A percentile compares a stretch with the other conserved stretches of the same genome.
These are phyloP conservation scores for Candida yuanshanica DNA, from an alignment of 805 yeast species.

Conservation along the genomic window DNA sequence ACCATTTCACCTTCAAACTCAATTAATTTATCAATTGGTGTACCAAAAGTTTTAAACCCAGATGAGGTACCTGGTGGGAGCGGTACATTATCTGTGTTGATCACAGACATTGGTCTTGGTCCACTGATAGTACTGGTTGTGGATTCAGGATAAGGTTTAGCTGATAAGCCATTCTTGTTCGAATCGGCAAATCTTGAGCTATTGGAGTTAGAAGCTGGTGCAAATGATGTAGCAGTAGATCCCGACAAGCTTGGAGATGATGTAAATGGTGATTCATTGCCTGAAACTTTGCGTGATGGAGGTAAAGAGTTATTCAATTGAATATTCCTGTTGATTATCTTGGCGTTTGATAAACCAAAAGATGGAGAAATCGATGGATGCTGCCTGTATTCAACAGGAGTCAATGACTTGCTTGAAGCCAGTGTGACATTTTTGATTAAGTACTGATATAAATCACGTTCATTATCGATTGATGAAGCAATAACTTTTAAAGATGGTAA, in stretches of 20 bases:
- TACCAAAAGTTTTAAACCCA: constrained; percentile 63
- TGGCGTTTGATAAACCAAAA: constrained; percentile 17
- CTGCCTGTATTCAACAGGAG: constrained; percentile 65
- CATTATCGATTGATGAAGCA: constrained; percentile 77
- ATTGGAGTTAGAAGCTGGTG: constrained; percentile 8
- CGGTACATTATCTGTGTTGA: constrained; percentile 23
- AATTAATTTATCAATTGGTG: constrained; percentile 70
- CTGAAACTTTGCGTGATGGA: constrained; percentile 24
- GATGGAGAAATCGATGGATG: constrained; percentile 54
- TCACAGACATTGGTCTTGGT: constrained; percentile 27
- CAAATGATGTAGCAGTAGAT: constrained; percentile 1
- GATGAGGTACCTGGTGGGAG: constrained; percentile 24
- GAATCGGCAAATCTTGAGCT: constrained; percentile 2
- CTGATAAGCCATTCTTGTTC: background rate
- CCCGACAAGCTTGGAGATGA: constrained; percentile 14
- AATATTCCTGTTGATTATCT: constrained; percentile 9
- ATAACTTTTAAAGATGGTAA: constrained; percentile 65
- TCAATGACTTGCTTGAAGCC: constrained; percentile 35
- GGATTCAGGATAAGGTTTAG: constrained; percentile 8
- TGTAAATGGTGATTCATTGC: constrained; percentile 29
- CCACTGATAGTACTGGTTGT: constrained; percentile 14
- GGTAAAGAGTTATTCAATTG: constrained; percentile 7
- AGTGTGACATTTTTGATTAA: constrained; percentile 40
- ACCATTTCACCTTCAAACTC: constrained; percentile 86
- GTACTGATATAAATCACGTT: constrained; percentile 70